These are phyloP conservation scores for Sugiyamaella mastotermitis DNA, from an alignment of 805 yeast genomes.

Conservation along the genomic window DNA sequence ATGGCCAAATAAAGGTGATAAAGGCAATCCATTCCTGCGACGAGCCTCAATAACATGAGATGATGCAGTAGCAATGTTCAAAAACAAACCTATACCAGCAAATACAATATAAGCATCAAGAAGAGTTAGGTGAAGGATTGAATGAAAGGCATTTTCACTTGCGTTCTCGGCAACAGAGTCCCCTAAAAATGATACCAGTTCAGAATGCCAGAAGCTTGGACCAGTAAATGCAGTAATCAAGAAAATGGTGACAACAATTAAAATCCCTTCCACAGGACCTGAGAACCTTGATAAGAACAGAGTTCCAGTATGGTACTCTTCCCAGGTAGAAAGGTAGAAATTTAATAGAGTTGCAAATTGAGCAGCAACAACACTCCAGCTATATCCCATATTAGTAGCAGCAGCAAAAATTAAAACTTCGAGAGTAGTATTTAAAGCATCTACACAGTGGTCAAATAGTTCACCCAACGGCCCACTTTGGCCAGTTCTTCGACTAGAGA, in stretches of 20 bases:
- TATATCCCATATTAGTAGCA: slow-evolving; percentile 62
- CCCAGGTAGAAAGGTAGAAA: slow-evolving; percentile 92
- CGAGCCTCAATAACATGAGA: slow-evolving; percentile 52
- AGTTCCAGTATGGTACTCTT: slow-evolving; percentile 85
- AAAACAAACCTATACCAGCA: slow-evolving; percentile 53
- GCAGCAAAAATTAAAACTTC: slow-evolving; percentile 66
- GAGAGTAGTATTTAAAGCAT: slow-evolving; percentile 63
- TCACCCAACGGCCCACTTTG: slow-evolving; percentile 94
- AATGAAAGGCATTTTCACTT: too few species aligned
- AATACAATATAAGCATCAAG: slow-evolving; percentile 41
- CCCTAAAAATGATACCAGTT: slow-evolving; percentile 32
- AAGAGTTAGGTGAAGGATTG: slow-evolving; percentile 20
- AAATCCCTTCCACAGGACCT: slow-evolving; percentile 94
- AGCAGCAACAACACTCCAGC: slow-evolving; percentile 41
- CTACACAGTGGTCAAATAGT: slow-evolving; percentile 80
- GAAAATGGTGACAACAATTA: slow-evolving; percentile 53
- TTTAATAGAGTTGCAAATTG: slow-evolving; percentile 39
- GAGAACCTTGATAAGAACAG: slow-evolving; percentile 71
- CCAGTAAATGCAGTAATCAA: slow-evolving; percentile 64
- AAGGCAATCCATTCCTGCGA: slow-evolving; percentile 24
- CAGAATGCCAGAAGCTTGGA: slow-evolving; percentile 55
- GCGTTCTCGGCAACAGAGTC: slow-evolving; percentile 5
- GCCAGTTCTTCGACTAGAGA: slow-evolving; percentile 89
- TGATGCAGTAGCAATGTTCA: slow-evolving; percentile 62
- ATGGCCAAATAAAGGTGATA: slow-evolving; percentile 41